Base-by-base conservation (phyloP, 2,329 filamentous ascomycete species). In the Scedosporium apiospermum region DNA sequence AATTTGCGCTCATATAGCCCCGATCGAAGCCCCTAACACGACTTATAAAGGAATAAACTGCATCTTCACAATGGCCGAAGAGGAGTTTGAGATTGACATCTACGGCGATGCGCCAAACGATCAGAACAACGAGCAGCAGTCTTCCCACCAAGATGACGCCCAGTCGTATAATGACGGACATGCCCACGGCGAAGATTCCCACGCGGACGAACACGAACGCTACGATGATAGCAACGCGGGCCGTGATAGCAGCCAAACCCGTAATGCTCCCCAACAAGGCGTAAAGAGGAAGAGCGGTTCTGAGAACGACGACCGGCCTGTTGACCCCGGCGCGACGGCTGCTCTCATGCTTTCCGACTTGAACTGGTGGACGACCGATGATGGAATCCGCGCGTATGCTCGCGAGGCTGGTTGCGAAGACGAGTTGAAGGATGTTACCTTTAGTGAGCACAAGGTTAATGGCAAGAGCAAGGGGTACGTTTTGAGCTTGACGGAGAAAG, bases 401-500 rank as follows among this genome's bases (percentile, higher is more conserved):
- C 86, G 87, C 67, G 83, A 90, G 66, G 90, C 89, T n/a, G 84
- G 83, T 2, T 90, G 86, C 68, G 95, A 98, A 73, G 83, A 88
- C 57, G 91, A 96, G 70, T 78, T 98, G 18, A 92, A 90, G 69
- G 95, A 98, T 65, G 86, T 99, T 60, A 96, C 93, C 0, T 99
- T 98, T 74, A 97, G 91, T 70, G 95, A 99, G 74, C 95, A 98
- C 76, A 99, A 99, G 73, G 93, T 98, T 58, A 99, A 99, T 68
- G 95, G 95, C 68, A 99, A 99, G 78, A 96, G 91, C 76, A 97
- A 98, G 79, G 93, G 95, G 93, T 96, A 81, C 66, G 86, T 75
- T 21, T 16, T 14, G n/a, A 27, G 23, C 9, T 30, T 27, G 46
- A 53, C 18, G 49, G 2, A 14, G 34, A 38, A 4, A 3, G 10